Evolutionary conservation across 1,284 basidiomycete species (phyloP).

Genomic region (Microbotryomycetes sp.): DNA sequence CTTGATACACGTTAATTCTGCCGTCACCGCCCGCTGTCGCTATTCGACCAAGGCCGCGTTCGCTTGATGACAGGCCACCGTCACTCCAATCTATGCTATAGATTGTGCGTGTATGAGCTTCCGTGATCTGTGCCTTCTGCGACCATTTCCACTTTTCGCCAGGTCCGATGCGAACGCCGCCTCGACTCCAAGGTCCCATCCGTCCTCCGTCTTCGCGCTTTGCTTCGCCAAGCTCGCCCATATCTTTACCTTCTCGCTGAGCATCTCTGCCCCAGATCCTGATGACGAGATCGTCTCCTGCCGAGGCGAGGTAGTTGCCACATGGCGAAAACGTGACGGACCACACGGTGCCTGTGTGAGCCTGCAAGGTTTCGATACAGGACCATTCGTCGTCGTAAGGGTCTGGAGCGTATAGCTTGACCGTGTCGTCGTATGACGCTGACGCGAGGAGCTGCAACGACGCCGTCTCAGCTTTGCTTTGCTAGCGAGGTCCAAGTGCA

Average conservation of each 20-base stretch:
- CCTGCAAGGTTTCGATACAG: conserved; percentile 55
- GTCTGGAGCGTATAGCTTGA: conserved; percentile 91
- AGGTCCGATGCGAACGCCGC: conserved; percentile 34
- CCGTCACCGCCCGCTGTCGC: conserved; percentile 72
- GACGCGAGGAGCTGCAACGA: conserved; percentile 76
- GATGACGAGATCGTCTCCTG: conserved; percentile 65
- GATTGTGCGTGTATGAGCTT: conserved; percentile 59
- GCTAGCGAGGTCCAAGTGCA: conserved; percentile 2
- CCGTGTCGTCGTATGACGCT: conserved; percentile 92
- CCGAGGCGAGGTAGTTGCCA: conserved; percentile 74
- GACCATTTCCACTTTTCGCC: conserved; percentile 41
- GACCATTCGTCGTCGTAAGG: conserved; percentile 88
- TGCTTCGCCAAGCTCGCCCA: conserved; percentile 25
- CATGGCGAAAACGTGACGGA: conserved; percentile 67
- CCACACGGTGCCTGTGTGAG: conserved; percentile 70
- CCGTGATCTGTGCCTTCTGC: conserved; percentile 36
- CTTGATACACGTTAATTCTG: conserved; percentile 61
- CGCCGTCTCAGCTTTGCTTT: not conserved
- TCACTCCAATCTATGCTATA: conserved; percentile 71
- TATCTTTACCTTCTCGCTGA: conserved; percentile 11
- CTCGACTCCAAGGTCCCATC: conserved; percentile 31
- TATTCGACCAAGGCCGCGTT: conserved; percentile 56
- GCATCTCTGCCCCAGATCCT: conserved; percentile 47
- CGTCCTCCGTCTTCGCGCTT: conserved; percentile 36
- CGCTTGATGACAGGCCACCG: conserved; percentile 16